Percentiles rank a stretch among this genome's conserved stretches.
Evolutionary conservation across 495 filamentous ascomycete genomes (phyloP).

Genomic region (Neurospora sp.): DNA sequence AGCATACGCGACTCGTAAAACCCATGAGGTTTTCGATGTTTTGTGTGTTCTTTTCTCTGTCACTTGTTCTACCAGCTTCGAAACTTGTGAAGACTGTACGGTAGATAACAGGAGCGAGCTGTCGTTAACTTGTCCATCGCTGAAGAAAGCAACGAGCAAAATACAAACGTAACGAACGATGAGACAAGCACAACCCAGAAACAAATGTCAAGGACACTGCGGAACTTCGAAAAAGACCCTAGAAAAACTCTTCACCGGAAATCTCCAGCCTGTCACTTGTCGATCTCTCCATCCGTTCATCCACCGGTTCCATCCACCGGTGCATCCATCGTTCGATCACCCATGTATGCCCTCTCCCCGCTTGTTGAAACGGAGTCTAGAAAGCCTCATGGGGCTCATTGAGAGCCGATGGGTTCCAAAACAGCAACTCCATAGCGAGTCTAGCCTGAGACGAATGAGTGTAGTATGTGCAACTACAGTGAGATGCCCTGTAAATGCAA

Average conservation of each 20-base stretch:
- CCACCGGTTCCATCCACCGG: background rate
- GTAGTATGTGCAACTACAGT: too few species aligned
- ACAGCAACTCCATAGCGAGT: too few species aligned
- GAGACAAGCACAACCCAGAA: background rate
- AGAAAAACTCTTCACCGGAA: background rate
- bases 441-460: too few species aligned
- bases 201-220: background rate
- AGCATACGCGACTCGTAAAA: too few species aligned
- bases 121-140: background rate
- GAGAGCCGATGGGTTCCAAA: too few species aligned
- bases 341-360: background rate
- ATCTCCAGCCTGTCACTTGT: background rate
- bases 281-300: background rate
- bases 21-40: background rate
- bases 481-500: too few species aligned
- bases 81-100: background rate
- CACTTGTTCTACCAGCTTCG: background rate
- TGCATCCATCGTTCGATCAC: background rate
- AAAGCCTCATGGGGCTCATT: too few species aligned
- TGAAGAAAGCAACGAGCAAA: background rate
- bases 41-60: background rate
- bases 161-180: background rate
- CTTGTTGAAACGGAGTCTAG: too few species aligned
- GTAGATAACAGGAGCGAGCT: background rate
- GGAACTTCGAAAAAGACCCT: background rate